Base-by-base conservation (phyloP, 2,329 filamentous ascomycete genomes). In the Ophiostoma piceae region DNA sequence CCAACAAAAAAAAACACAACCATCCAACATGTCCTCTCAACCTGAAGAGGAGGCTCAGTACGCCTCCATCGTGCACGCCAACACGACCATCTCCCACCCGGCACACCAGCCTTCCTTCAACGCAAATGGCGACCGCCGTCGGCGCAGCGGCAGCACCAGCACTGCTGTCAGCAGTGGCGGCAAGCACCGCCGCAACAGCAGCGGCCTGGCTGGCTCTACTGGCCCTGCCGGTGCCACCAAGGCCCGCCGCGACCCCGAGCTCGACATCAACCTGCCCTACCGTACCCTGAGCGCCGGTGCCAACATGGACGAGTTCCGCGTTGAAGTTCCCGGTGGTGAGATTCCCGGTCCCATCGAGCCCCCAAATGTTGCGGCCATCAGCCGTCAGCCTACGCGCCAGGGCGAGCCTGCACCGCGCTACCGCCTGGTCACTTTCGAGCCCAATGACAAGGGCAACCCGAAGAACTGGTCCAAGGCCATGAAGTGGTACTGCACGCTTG, bases 401-500 rank as follows among this genome's bases (percentile, higher is more conserved):
- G 37, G 54, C 54, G 47, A 62, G 43, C n/a, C 57, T 3, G 68
- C 75, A 47, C 74, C 76, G 14, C 76, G 75, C 14, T 84, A 85
- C 77, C 80, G 80, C 73, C 87, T 90, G 3, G 85, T 89, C 66
- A 82, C 81, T 0, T 96, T 95, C 76, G 85, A 83, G 3, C 84
- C 88, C 2, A 81, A 88, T 71, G 92, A 95, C 77, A 85, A 87
- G 0, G 90, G 89, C 73, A 94, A 94, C 75, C 92, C 92, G 0
- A 94, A 94, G 83, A 95, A 94, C 78, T 95, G 91, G 91, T 87
- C 85, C 70, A 92, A 92, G 78, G 81, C 80, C 0, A 90, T 82
- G 78, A 95, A 94, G 79, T 94, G 92, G 91, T 92, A 89, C 76
- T 89, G 87, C 76, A 97, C 92, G 32, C 92, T 96, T 89, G 87